Evolutionary conservation across 2,329 filamentous ascomycete species (phyloP).

Genomic region (Ophiostoma piceae): DNA sequence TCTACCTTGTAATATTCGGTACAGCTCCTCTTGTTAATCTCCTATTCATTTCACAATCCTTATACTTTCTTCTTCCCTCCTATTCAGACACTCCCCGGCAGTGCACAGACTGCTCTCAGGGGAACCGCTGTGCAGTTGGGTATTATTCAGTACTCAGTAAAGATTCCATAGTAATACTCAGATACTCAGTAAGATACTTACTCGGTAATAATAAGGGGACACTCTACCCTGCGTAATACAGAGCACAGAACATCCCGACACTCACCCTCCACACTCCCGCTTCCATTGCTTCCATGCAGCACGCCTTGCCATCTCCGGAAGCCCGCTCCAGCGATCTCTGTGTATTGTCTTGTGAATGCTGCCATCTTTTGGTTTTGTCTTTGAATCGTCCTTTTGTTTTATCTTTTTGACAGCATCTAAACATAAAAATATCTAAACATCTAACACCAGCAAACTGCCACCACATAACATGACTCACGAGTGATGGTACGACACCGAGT

Average conservation of each 20-base stretch:
- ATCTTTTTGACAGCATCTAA: too few relatives aligned
- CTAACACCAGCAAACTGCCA: too few relatives aligned
- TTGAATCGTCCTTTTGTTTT: too few relatives aligned
- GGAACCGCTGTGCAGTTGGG: neutral
- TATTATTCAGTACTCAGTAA: neutral
- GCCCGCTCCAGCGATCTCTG: neutral
- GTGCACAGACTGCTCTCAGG: constrained; percentile 1
- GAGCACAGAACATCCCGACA: neutral
- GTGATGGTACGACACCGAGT: neutral
- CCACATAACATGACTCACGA: neutral
- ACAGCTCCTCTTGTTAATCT: neutral
- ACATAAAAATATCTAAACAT: too few relatives aligned
- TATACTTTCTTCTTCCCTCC: neutral
- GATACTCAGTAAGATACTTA: too few relatives aligned
- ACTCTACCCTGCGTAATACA: too few relatives aligned
- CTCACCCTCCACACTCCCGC: neutral
- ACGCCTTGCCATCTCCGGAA: constrained; percentile 10
- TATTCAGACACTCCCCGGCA: neutral
- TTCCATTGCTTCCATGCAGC: constrained; percentile 13
- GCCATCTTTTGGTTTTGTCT: too few relatives aligned
- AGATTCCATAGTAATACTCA: too few relatives aligned
- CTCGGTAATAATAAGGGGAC: too few relatives aligned
- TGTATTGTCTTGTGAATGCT: neutral
- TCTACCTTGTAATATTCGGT: neutral
- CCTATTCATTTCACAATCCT: neutral